Conservation (phyloP, 2,329 filamentous ascomycete species). For the Monilinia fructigena region DNA sequence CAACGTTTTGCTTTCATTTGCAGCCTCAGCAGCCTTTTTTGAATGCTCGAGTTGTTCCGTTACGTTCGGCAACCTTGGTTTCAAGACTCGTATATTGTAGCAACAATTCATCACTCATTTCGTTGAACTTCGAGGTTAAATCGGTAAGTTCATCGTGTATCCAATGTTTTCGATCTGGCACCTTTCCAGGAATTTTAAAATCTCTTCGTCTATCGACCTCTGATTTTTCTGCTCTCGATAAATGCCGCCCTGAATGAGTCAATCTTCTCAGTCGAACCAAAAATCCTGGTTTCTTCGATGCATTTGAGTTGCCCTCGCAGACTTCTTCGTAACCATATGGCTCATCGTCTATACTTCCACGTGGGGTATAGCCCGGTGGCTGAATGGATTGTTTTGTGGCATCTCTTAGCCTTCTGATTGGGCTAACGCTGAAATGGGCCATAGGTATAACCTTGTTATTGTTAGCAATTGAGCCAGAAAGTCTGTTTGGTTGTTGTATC, state of each 20-base stretch:
- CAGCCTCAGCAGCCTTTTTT: slow-evolving; percentile 90
- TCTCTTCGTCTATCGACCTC: slow-evolving; percentile 42
- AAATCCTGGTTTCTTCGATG: slow-evolving; percentile 39
- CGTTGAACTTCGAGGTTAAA: slow-evolving; percentile 31
- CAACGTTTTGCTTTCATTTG: slow-evolving; percentile 93
- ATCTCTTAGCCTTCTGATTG: slow-evolving; percentile 48
- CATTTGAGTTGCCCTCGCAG: slow-evolving; percentile 30
- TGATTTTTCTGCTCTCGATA: slow-evolving; percentile 44
- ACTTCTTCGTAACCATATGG: slow-evolving; percentile 28
- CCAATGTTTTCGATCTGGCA: slow-evolving; percentile 70
- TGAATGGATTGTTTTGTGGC: slow-evolving; percentile 39
- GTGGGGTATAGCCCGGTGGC: slow-evolving; percentile 38
- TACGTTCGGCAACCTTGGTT: slow-evolving; percentile 79
- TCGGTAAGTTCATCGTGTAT: slow-evolving; percentile 85
- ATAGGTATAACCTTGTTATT: slow-evolving; percentile 60
- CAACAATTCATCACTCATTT: slow-evolving; percentile 49
- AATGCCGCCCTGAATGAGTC: slow-evolving; percentile 31
- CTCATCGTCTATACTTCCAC: slow-evolving; percentile 33
- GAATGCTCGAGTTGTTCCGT: slow-evolving; percentile 83
- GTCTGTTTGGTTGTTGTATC: no score
- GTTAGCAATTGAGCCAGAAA: neutral
- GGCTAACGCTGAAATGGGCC: slow-evolving; percentile 77
- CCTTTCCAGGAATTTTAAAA: slow-evolving; percentile 84
- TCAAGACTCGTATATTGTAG: slow-evolving; percentile 84
- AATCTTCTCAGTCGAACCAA: slow-evolving; percentile 35